Base-by-base conservation (phyloP, 2,329 filamentous ascomycete genomes). In the Pseudogymnoascus verrucosus region DNA sequence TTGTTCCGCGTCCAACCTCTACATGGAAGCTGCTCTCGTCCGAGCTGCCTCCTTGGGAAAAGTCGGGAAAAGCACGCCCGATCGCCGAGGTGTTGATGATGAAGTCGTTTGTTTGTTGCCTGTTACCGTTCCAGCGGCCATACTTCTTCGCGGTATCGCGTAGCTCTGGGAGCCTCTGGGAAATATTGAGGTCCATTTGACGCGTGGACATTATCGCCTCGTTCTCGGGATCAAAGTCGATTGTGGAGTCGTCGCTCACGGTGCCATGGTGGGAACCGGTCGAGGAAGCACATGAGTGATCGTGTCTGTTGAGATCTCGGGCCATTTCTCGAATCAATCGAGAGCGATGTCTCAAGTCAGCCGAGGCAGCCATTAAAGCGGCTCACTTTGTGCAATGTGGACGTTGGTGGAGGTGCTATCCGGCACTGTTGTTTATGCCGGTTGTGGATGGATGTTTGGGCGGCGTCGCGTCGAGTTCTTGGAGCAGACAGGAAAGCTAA, bases 1-100 rank as follows among this genome's bases (percentile, higher is more conserved):
- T 76, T 21, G 75, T 71, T 40, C 59, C 59, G 63, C 85, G 78
- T 54, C 81, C 83, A 34, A 84, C 71, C 69, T 88, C 84, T 63
- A 87, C 77, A 42, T 42, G 34, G 23, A 61, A 61, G 61, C 77
- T 78, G 60, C 79, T 77, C 42, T 81, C 77, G 11, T 76, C 75
- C 31, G 76, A 77, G 37, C 73, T 74, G 47, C 74, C 74, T 19
- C 74, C 69, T 64, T 76, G 72, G 4, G 79, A 78, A 66, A 82
- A 81, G 44, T 81, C 76, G 31, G 79, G 79, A 65, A 82, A 79
- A 19, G 76, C 77, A 61, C 73, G 73, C 54, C 76, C 76, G 40
- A 81, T 72, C 11, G 77, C 77, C 8, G 79, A 80, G 3, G 68
- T 70, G 60, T 70, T 72, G 61, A 81, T 77, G 34, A 73, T 74